phyloP scores from a whole-genome alignment of 768 basidiomycete genomes.

The Termitomyces sp. region DNA sequence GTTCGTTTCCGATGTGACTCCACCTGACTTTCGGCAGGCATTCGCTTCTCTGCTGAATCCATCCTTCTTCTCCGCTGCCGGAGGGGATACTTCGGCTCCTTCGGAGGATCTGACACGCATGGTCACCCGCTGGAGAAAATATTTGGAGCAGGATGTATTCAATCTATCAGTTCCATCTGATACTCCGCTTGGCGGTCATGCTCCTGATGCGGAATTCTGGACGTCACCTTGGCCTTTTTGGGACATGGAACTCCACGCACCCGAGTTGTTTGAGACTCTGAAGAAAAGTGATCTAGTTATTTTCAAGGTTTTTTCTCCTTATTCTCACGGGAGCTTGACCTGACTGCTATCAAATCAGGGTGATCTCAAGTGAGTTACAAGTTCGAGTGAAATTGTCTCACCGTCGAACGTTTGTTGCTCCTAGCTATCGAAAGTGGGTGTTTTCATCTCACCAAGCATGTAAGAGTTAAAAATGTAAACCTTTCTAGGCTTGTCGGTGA shows the following conservation, averaged over 20 bases:
- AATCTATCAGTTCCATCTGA: conserved; percentile 62
- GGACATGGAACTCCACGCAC: conserved; percentile 58
- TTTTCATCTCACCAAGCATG: neutral
- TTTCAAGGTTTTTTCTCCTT: conserved; percentile 59
- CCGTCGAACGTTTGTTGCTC: neutral
- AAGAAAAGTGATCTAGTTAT: conserved; percentile 65
- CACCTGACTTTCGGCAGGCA: conserved; percentile 69
- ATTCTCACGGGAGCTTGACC: neutral
- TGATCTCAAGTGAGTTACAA: conserved; percentile 75
- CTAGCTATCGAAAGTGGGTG: conserved; percentile 80
- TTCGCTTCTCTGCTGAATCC: conserved; percentile 57
- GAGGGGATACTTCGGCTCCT: conserved; percentile 12
- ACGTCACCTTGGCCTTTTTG: conserved; percentile 74
- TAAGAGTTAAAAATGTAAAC: neutral
- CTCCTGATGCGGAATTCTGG: conserved; percentile 51
- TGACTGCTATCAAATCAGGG: conserved; percentile 42
- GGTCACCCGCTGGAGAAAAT: conserved; percentile 66
- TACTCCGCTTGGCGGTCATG: conserved; percentile 48
- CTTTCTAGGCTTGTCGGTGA: conserved; percentile 77
- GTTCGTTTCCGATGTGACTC: conserved; percentile 96
- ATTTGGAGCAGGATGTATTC: conserved; percentile 72
- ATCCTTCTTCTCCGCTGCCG: conserved; percentile 51
- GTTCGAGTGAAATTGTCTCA: neutral
- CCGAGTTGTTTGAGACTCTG: conserved; percentile 48
- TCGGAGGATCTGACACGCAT: conserved; percentile 50